Evolutionary conservation across 805 yeast genomes (phyloP).

Genomic region (Candida insectalens): DNA sequence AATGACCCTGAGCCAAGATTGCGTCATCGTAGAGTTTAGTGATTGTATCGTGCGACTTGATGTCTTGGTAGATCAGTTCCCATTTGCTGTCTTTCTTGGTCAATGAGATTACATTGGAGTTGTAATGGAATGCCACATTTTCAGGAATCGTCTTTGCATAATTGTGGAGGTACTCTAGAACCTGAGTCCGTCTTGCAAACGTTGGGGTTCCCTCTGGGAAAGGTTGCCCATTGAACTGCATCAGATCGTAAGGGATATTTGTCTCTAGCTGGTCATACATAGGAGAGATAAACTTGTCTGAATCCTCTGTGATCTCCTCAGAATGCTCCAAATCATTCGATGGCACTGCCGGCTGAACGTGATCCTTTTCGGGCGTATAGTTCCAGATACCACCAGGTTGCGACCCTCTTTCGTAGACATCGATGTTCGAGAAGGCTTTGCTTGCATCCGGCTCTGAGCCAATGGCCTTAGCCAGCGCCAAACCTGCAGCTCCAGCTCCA

Average conservation of each 20-base stretch:
- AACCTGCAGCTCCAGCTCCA: constrained; percentile 27
- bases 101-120: constrained; percentile 38
- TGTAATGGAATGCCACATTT: constrained; percentile 24
- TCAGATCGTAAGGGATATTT: constrained; percentile 22
- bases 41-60: not conserved
- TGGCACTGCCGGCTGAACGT: constrained; percentile 16
- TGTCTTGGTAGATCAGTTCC: constrained; percentile 14
- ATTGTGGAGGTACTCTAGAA: constrained; percentile 46
- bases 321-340: constrained; percentile 9
- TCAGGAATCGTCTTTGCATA: constrained; percentile 38
- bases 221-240: constrained; percentile 22
- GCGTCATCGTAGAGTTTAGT: constrained; percentile 23
- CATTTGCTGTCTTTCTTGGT: constrained; percentile 20
- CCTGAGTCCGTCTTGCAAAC: constrained; percentile 55
- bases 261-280: constrained; percentile 27
- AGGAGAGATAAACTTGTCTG: constrained; percentile 19
- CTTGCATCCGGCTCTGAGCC: constrained; percentile 22
- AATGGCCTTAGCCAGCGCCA: constrained; percentile 24
- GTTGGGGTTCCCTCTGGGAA: constrained; percentile 29
- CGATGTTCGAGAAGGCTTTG: constrained; percentile 12
- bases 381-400: constrained; percentile 26
- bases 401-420: constrained; percentile 22
- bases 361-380: constrained; percentile 20
- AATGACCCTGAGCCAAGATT: constrained; percentile 38
- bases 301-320: constrained; percentile 9